A percentile compares a stretch with the other conserved stretches of the same genome.
Conservation (phyloP, 495 filamentous ascomycete genomes). For the Penicillium daleae region DNA sequence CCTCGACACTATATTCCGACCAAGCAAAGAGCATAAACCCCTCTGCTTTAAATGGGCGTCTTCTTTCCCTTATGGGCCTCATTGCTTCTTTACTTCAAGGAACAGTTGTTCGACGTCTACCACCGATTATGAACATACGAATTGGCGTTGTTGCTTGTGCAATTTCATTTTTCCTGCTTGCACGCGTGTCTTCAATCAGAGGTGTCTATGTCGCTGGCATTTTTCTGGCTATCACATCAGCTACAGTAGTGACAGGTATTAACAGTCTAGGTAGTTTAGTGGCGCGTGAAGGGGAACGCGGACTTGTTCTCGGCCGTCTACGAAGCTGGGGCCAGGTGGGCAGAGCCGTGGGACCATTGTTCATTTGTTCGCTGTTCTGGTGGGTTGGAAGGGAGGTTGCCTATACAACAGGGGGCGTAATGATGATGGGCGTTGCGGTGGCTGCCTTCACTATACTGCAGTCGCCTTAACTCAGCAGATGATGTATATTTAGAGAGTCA, state of each 20-base stretch:
- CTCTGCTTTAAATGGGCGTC: neutral
- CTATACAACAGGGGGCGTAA: neutral
- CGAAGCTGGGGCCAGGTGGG: slow-evolving; percentile 3
- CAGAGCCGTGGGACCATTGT: neutral
- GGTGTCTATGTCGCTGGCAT: neutral
- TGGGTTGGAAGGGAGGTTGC: slow-evolving; percentile 1
- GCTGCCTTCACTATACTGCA: neutral
- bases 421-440: neutral
- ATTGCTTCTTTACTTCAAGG: slow-evolving; percentile 1
- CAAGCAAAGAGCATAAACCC: neutral
- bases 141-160: no score
- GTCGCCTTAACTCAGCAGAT: no score
- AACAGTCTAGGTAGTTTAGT: slow-evolving; percentile 1
- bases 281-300: neutral
- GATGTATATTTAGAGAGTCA: no score
- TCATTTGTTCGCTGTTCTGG: neutral
- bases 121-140: neutral
- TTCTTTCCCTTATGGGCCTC: neutral
- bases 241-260: neutral
- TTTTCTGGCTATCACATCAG: neutral
- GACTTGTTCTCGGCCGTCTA: neutral
- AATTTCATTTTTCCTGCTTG: neutral
- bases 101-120: neutral
- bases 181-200: neutral
- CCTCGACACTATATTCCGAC: neutral